Conservation (phyloP, 768 basidiomycete genomes). For the Harrya chromipes region DNA sequence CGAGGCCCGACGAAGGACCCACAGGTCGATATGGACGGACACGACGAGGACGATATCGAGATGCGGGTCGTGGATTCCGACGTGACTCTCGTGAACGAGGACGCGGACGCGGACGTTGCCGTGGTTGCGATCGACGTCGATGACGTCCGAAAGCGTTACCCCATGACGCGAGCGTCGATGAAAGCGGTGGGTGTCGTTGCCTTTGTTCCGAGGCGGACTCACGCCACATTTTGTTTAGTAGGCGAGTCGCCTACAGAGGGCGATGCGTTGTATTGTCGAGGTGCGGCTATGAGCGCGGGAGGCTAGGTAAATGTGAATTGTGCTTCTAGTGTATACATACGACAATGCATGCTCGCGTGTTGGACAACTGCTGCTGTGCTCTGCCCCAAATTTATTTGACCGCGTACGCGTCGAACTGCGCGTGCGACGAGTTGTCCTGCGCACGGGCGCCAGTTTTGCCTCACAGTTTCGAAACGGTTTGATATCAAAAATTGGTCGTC, state of each 20-base stretch:
- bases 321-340: too few relatives aligned
- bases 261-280: conserved; percentile 15
- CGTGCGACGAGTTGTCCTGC: too few relatives aligned
- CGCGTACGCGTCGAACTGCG: too few relatives aligned
- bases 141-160: conserved; percentile 19
- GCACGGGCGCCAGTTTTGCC: too few relatives aligned
- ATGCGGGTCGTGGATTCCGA: conserved; percentile 22
- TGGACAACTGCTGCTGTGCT: too few relatives aligned
- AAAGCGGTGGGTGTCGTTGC: conserved; percentile 23
- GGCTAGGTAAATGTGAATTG: too few relatives aligned
- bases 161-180: conserved; percentile 12
- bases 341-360: too few relatives aligned
- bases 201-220: background rate
- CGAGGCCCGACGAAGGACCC: background rate
- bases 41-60: conserved; percentile 1
- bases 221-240: conserved; percentile 4
- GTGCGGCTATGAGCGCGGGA: conserved; percentile 6
- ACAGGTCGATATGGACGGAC: background rate
- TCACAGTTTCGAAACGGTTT: too few relatives aligned
- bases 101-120: conserved; percentile 7
- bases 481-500: too few relatives aligned
- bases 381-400: too few relatives aligned
- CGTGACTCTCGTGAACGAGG: conserved; percentile 28
- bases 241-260: conserved; percentile 9
- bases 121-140: conserved; percentile 12